Evolutionary conservation across 2,329 filamentous ascomycete species (phyloP), one percentile per base, ranked within the genome.

Genomic region (Aspergillus transmontanensis): DNA sequence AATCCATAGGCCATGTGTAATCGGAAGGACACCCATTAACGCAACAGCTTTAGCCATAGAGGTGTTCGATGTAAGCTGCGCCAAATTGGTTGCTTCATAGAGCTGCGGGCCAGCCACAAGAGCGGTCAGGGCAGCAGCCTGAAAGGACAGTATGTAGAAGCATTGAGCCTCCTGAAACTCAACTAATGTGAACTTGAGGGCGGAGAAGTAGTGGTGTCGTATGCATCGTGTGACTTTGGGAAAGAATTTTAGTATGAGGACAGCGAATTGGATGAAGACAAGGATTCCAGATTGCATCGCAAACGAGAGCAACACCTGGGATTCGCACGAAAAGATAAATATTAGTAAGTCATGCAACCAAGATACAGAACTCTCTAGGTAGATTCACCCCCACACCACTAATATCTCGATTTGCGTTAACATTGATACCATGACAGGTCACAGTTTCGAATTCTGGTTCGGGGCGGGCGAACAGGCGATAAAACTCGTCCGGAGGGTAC

Each of bases 141-240:
- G 28, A 28, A 28, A 28, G 28, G 28, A 28, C 28, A 28, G 28
- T 28, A 28, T 28, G 28, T 28, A 28, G 28, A 28, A 28, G 28
- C 28, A 28, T 28, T 28, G 28, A 28, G 28, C 28, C 28, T 28
- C 28, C 28, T 28, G 28, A 28, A 28, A 28, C 28, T 28, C 46
- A 23, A 50, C 28, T 6, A 65, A 39, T 4, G 57, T 58, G 6
- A 53, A 55, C 39, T 61, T 57, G n/a, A 62, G 56, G 6, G 60
- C 46, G 6, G 46, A 50, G 46, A 55, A 50, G 19, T 43, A 39
- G 30, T 54, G 57, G 14, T 21, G 26, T 23, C 46, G 46, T 28
- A 50, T 14, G 21, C 23, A 30, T 16, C 46, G 46, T 26, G 41
- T 45, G 41, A 21, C 41, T 45, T 19, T n/a, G 19, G 41, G 41